phyloP scores from a whole-genome alignment of 345 rosid genomes.

The Gossypium australe region DNA sequence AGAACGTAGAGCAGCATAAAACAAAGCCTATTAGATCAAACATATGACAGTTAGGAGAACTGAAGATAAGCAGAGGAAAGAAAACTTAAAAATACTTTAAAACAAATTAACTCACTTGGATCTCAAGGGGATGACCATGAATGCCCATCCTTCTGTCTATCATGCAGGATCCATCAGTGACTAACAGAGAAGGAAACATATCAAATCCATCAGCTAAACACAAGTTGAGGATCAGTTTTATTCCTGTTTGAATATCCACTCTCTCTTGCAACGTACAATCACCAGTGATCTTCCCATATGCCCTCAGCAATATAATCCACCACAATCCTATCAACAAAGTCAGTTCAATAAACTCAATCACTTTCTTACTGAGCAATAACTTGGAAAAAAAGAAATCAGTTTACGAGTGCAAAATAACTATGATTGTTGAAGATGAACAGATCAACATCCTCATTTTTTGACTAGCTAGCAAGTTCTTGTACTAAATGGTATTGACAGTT shows the following conservation, averaged over 20 bases:
- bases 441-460: background rate
- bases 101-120: conserved; percentile 49
- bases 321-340: conserved; percentile 51
- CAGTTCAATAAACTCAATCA: background rate
- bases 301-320: conserved; percentile 44
- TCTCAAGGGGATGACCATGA: conserved; percentile 91
- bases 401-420: background rate
- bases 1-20: conserved; percentile 73
- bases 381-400: background rate
- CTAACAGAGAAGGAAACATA: no score
- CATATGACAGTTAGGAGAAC: background rate
- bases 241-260: conserved; percentile 51
- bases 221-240: no score
- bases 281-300: conserved; percentile 66
- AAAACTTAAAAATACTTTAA: background rate
- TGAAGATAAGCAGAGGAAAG: background rate
- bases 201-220: no score
- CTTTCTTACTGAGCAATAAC: background rate
- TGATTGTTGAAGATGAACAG: background rate
- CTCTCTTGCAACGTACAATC: conserved; percentile 75
- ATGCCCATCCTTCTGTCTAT: conserved; percentile 87
- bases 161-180: conserved; percentile 53
- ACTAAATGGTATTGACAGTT: background rate
- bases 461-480: background rate
- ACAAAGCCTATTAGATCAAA: conserved; percentile 49